phyloP scores from a whole-genome alignment of 2,329 filamentous ascomycete genomes.

The Pestalotiopsis sp. region DNA sequence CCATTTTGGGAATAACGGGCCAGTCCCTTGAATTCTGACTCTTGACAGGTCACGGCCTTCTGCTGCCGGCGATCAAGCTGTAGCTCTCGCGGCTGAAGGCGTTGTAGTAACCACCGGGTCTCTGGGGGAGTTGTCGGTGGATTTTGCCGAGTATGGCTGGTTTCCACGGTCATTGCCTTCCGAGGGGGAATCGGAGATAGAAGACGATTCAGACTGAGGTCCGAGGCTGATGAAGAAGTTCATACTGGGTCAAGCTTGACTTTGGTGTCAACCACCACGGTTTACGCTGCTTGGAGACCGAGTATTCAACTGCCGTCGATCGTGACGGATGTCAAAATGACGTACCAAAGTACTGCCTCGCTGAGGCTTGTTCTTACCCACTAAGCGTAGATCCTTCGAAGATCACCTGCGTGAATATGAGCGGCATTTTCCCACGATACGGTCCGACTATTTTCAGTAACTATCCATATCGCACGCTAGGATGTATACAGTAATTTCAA shows the following conservation, averaged over 20 bases:
- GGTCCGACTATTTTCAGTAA: not conserved
- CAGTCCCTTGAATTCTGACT: not conserved
- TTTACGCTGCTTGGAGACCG: not conserved
- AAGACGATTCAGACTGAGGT: not conserved
- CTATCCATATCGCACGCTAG: not conserved
- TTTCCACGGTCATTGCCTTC: conserved; percentile 55
- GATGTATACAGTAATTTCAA: not conserved
- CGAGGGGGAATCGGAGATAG: conserved; percentile 29
- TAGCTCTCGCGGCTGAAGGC: conserved; percentile 51
- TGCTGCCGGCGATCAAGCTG: conserved; percentile 51
- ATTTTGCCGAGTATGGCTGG: conserved; percentile 56
- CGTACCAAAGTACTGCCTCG: not conserved
- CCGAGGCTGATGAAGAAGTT: not conserved
- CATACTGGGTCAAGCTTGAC: not conserved
- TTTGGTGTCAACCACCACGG: not conserved
- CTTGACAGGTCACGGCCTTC: conserved; percentile 47
- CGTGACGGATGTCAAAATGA: not conserved
- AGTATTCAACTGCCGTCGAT: not conserved
- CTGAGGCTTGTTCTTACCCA: not conserved
- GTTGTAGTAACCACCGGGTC: conserved; percentile 50
- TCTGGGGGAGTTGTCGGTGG: conserved; percentile 53
- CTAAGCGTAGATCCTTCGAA: not conserved
- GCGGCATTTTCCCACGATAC: not conserved
- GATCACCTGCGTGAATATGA: not conserved
- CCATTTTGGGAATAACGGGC: not conserved